Conservation (phyloP, 805 yeast species). For the Scheffersomyces spartinae region DNA sequence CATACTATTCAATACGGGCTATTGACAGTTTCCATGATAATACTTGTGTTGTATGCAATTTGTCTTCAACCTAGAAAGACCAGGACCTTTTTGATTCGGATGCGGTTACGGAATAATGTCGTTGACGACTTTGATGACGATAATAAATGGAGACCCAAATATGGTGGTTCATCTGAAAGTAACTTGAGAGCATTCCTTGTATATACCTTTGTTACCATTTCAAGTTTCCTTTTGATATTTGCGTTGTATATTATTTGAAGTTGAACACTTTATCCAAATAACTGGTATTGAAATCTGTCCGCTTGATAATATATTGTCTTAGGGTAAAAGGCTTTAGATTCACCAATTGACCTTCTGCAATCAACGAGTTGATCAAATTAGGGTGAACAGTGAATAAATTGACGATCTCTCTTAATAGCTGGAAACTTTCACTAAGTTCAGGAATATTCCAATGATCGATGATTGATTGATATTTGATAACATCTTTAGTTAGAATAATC, state of each 20-base stretch:
- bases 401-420: conserved; percentile 68
- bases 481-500: conserved; percentile 68
- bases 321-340: conserved; percentile 50
- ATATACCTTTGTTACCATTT: conserved; percentile 1
- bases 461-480: conserved; percentile 59
- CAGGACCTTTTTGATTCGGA: too few relatives aligned
- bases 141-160: background rate
- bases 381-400: conserved; percentile 80
- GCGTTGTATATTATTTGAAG: conserved; percentile 10
- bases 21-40: conserved; percentile 7
- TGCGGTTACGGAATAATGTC: too few relatives aligned
- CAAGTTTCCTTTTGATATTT: conserved; percentile 3
- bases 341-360: conserved; percentile 71
- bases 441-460: conserved; percentile 58
- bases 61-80: too few relatives aligned
- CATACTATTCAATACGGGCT: too few relatives aligned
- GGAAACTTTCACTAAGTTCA: conserved; percentile 51
- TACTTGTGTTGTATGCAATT: too few relatives aligned
- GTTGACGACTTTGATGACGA: too few relatives aligned
- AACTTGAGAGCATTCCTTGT: conserved; percentile 1
- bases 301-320: conserved; percentile 52
- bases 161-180: conserved; percentile 1
- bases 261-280: conserved; percentile 36
- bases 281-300: conserved; percentile 58
- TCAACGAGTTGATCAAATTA: conserved; percentile 62